Base-by-base conservation (phyloP, 495 filamentous ascomycete genomes). In the Darksidea phi region DNA sequence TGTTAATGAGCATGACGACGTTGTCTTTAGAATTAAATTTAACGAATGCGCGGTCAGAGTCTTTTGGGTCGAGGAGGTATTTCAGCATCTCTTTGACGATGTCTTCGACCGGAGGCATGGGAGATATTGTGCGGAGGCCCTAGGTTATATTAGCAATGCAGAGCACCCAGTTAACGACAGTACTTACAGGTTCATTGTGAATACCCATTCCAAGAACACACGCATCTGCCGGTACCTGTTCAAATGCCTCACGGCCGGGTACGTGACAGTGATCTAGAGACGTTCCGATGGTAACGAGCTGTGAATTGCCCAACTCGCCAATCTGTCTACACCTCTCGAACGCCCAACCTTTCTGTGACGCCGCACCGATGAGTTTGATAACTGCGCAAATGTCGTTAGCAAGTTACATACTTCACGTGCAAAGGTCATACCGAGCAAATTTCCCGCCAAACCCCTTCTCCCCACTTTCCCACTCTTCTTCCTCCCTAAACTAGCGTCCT, bases 251-350 rank as follows among this genome's bases (percentile, higher is more conserved):
- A 56, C 82, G 73, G 0, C 82, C 83, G 0, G 82, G 83, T 12
- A 86, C 83, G 62, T 86, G 82, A 71, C 83, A 86, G 64, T 85
- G 82, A 69, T 86, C 82, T 17, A 86, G 69, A 0, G 80, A 82
- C 21, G 81, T 78, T 15, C 81, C 82, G 50, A 86, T 84, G 20
- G 81, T 83, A 51, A 83, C 82, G 28, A 83, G 74, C 58, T 84
- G 78, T 18, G 71, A 69, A 36, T 80, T 81, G 45, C 83, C 74
- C 28, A 78, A 75, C 4, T 76, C 73, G 20, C 82, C 83, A 21
- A 86, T 75, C 57, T 82, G 74, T 50, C 79, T 77, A n/a, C 81
- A 78, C 66, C 77, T 72, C 25, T 84, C 82, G 42, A 84, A 78
- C 12, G 77, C 73, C 58, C 68, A 72, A 10, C 52, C 63, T 13